Base-by-base conservation (phyloP, 495 filamentous ascomycete species). In the Astrothelium macrocarpum region DNA sequence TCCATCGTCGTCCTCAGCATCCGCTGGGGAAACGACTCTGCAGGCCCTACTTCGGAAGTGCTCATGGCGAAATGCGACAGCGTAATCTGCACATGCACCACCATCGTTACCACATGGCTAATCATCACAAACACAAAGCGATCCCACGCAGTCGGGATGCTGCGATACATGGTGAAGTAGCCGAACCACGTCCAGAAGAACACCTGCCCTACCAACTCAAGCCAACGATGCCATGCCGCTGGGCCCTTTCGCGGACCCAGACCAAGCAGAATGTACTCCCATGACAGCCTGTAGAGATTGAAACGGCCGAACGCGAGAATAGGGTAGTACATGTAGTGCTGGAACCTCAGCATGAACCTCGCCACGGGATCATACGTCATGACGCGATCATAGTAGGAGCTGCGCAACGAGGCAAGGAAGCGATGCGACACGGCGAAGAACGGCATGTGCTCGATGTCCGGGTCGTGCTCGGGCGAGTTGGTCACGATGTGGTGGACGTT, bases 1-100 rank as follows among this genome's bases (percentile, higher is more conserved):
- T 98, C 94, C 94, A 97, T 97, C 9, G 94, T 97, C 12, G 94
- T 98, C 63, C 94, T 83, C 59, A 98, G 81, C 94, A 97, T 97
- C 75, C 88, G 90, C 77, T 98, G 94, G 1, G 94, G 87, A 73
- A 97, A 98, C 16, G 88, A 93, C 76, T 98, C 94, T 62, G 85
- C 78, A 2, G 86, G 80, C 1, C 94, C 94, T 29, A 96, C 78
- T 69, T 97, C 94, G 9, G 90, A 84, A 0, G 94, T 97, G 66
- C 87, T 91, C 94, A 97, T 98, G 63, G 91, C 90, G 73, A 96
- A 98, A 76, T 98, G 94, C 11, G 88, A 93, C 31, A 97, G 85
- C 10, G 94, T 97, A 72, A 98, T 97, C 76, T 97, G 94, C 39
- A 93, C 86, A 71, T 98, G 94, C 26, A 97, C 78, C 16, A 91